Evolutionary conservation across 2,329 filamentous ascomycete species (phyloP).

Genomic region (Xylariaceae sp.): DNA sequence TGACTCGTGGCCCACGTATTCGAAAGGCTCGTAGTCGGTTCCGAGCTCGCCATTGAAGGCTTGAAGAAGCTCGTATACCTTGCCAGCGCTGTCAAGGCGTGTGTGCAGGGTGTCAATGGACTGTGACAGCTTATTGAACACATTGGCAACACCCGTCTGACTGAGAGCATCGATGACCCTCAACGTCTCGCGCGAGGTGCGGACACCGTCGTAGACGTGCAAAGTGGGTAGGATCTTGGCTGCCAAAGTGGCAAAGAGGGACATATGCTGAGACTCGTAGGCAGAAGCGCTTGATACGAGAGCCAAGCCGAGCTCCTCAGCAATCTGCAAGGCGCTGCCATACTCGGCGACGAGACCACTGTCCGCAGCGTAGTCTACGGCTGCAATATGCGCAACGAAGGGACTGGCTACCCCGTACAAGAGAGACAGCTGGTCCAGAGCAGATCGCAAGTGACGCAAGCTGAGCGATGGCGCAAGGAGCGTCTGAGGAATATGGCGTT

Average conservation of each 20-base stretch:
- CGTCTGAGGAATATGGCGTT: conserved; percentile 87
- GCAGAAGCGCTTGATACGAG: conserved; percentile 82
- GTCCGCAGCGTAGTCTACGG: conserved; percentile 73
- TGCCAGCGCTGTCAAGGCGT: conserved; percentile 70
- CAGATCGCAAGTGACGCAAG: conserved; percentile 74
- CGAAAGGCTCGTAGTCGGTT: conserved; percentile 88
- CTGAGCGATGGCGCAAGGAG: conserved; percentile 84
- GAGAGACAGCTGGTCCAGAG: conserved; percentile 86
- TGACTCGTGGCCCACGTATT: conserved; percentile 82
- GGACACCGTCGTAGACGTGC: conserved; percentile 85
- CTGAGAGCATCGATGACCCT: conserved; percentile 79
- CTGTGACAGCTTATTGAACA: conserved; percentile 65
- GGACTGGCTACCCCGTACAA: conserved; percentile 91
- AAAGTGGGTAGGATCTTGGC: conserved; percentile 77
- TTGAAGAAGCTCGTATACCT: conserved; percentile 65
- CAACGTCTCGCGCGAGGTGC: conserved; percentile 77
- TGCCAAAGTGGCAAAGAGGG: conserved; percentile 79
- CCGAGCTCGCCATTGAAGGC: conserved; percentile 88
- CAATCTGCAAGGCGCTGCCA: conserved; percentile 71
- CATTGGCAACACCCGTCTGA: conserved; percentile 64
- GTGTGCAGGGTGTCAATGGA: conserved; percentile 59
- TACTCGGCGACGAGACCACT: conserved; percentile 85
- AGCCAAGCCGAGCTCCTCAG: conserved; percentile 86
- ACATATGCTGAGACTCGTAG: conserved; percentile 94
- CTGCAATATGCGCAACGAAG: conserved; percentile 88